Percentiles rank a stretch among this genome's conserved stretches.
Evolutionary conservation across 441 rosid species (phyloP).

Genomic region (Geranium incanum): DNA sequence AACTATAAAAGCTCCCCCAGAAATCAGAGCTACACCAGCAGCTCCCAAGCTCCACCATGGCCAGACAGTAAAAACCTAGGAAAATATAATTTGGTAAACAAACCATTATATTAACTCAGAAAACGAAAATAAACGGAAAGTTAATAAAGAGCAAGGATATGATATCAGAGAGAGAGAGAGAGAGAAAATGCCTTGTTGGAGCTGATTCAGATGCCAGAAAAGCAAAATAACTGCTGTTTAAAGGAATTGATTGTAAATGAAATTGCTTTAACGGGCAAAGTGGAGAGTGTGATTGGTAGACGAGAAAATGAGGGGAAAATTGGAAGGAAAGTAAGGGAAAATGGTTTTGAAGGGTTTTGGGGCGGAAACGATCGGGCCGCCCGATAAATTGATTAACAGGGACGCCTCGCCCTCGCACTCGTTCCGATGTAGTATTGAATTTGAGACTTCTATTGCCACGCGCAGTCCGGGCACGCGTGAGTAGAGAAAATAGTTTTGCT

Average conservation of each 20-base stretch:
- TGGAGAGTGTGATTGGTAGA: not conserved
- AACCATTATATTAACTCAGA: not conserved
- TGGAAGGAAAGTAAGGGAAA: slow-evolving; percentile 3
- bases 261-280: not conserved
- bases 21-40: slow-evolving; percentile 9
- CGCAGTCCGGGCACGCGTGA: not conserved
- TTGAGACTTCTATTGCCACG: slow-evolving; percentile 9
- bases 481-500: too few species aligned
- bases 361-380: slow-evolving; percentile 19
- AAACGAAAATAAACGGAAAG: not conserved
- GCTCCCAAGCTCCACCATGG: not conserved
- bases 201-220: not conserved
- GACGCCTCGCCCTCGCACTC: slow-evolving; percentile 6
- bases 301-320: slow-evolving; percentile 14
- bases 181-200: not conserved
- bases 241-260: not conserved
- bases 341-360: slow-evolving; percentile 17
- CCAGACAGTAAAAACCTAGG: slow-evolving; percentile 7
- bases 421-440: not conserved
- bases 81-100: not conserved
- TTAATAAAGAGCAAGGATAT: not conserved
- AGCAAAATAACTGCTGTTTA: not conserved
- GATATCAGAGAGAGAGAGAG: not conserved
- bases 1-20: not conserved
- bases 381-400: slow-evolving; percentile 10